Percentiles rank a stretch among this genome's conserved stretches.
These are phyloP conservation scores for Exophiala spinifera DNA, from an alignment of 2,329 filamentous ascomycete genomes.

Conservation along the genomic window DNA sequence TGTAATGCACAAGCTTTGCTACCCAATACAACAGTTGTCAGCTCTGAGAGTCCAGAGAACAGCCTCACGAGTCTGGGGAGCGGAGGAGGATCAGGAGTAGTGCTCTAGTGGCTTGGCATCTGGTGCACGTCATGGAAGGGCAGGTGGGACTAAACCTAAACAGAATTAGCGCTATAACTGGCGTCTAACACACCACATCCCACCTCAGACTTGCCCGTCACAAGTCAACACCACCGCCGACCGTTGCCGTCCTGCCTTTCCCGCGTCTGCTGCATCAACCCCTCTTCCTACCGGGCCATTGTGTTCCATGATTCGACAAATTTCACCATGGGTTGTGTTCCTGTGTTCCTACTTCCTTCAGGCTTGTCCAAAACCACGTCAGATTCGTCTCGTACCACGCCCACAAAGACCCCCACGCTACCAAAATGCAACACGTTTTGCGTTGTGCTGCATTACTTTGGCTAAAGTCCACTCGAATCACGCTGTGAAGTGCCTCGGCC, in stretches of 20 bases:
- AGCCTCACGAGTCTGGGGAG: too few species aligned
- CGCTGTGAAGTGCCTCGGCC: too few species aligned
- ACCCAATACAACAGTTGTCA: too few species aligned
- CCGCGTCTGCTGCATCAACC: not conserved
- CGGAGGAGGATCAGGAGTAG: too few species aligned
- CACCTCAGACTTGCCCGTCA: not conserved
- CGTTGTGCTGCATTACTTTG: not conserved
- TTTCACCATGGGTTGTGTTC: not conserved
- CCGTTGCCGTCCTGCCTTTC: not conserved
- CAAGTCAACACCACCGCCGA: not conserved
- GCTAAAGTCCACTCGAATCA: too few species aligned
- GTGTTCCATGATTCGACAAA: constrained; percentile 14
- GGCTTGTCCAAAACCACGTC: constrained; percentile 5
- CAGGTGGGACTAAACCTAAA: not conserved
- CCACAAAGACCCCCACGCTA: constrained; percentile 19
- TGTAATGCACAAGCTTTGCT: too few species aligned
- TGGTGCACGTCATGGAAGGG: not conserved
- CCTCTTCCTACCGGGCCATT: not conserved
- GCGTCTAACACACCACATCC: not conserved
- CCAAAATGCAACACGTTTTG: constrained; percentile 1
- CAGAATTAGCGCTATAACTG: not conserved
- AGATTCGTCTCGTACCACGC: constrained; percentile 9
- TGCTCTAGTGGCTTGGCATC: not conserved
- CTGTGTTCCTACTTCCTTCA: constrained; percentile 17
- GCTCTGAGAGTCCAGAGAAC: too few species aligned